Evolutionary conservation across 805 yeast species (phyloP), one percentile per base, ranked within the genome.

Genomic region (Lipomyces spencermartinsiae): DNA sequence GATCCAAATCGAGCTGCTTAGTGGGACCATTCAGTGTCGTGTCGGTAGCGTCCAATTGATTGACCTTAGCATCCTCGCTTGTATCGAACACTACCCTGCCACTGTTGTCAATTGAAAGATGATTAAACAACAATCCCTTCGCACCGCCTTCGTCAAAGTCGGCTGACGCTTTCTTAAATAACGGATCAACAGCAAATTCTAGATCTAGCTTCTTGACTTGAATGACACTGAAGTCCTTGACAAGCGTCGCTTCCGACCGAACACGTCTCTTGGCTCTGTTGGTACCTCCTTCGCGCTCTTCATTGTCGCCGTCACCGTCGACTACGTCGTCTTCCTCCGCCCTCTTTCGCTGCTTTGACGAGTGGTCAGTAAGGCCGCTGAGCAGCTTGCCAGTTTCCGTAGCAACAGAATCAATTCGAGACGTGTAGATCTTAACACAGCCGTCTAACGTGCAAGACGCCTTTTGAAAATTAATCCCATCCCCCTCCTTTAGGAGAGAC

Each of bases 371-470:
- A 65, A 91, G 79, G 2, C 97, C 97, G 78, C 91, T 89, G 46
- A 93, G 79, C 65, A 94, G 81, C 73, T 88, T 87, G 1, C 97
- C 96, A 0, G 98, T 93, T 74, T 93, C 98, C 8, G 90, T 88
- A 4, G 93, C 96, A 0, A 92, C 97, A 0, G 97, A 90, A 74
- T 93, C 98, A 29, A 94, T 93, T 74, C 98, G 85, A 16, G 96
- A 90, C 12, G 93, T 87, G 76, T 94, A 94, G 63, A 94, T 92
- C 80, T 93, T 93, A 43, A 93, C 94, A 81, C 98, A 93, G 0
- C 98, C 98, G 75, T 93, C 98, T 29, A 94, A 81, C 0, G 98
- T 92, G 2, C 96, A 92, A 0, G 95, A 87, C 0, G 98, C 98
- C 73, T 89, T 87, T 77, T 92, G 97, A 77, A 94, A 93, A 77